phyloP scores from a whole-genome alignment of 2,329 filamentous ascomycete genomes.

The Ustulina deusta region DNA sequence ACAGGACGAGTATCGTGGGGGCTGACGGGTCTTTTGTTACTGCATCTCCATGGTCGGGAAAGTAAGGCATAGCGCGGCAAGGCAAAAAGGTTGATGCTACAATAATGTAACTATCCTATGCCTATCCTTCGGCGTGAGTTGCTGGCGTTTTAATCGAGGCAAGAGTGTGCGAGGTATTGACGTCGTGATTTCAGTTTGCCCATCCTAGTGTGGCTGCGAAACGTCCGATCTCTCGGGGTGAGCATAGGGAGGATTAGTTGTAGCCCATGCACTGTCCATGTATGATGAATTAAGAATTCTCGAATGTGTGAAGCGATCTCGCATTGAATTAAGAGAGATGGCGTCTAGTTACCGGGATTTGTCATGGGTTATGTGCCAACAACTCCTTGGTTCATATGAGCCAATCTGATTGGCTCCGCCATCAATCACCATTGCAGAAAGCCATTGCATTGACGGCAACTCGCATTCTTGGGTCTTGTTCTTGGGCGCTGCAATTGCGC shows the following conservation, averaged over 20 bases:
- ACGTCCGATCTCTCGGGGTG: constrained; percentile 10
- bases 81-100: constrained; percentile 11
- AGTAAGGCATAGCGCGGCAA: constrained; percentile 32
- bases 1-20: constrained; percentile 7
- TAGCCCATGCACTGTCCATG: constrained; percentile 14
- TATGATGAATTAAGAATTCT: constrained; percentile 30
- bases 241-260: constrained; percentile 12
- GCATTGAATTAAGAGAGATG: constrained; percentile 13
- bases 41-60: constrained; percentile 5
- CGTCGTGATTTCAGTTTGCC: constrained; percentile 16
- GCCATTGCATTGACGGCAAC: constrained; percentile 23
- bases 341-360: constrained; percentile 27
- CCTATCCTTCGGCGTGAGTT: constrained; percentile 5
- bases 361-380: constrained; percentile 26
- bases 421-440: not conserved
- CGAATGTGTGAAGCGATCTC: constrained; percentile 21
- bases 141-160: constrained; percentile 28
- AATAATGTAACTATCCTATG: constrained; percentile 15
- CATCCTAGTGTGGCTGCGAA: constrained; percentile 11
- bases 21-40: not conserved
- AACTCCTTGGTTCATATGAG: constrained; percentile 1
- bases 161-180: constrained; percentile 38
- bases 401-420: constrained; percentile 28
- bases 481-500: constrained; percentile 11
- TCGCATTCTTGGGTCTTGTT: constrained; percentile 12